Conservation (phyloP, 345 rosid species). For the Syzygium jambos region DNA sequence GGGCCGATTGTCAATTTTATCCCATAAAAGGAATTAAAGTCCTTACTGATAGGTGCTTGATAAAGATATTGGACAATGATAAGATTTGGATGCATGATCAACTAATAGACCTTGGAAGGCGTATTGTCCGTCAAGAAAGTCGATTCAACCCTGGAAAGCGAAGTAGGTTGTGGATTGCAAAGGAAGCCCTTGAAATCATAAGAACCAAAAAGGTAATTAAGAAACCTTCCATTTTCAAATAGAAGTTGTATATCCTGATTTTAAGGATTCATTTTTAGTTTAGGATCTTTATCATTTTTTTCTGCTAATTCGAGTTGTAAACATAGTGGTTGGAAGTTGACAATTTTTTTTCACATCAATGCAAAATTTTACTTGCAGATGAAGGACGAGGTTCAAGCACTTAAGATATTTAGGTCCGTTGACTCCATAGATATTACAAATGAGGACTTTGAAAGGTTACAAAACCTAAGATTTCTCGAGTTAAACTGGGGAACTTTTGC, state of each 20-base stretch:
- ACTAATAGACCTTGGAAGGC: neutral
- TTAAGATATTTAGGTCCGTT: neutral
- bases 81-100: neutral
- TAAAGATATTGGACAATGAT: neutral
- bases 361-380: neutral
- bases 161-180: neutral
- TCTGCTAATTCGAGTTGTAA: fast-evolving
- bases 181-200: neutral
- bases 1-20: neutral
- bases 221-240: neutral
- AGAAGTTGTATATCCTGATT: neutral
- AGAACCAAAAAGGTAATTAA: neutral
- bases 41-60: neutral
- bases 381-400: neutral
- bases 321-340: neutral
- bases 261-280: neutral
- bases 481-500: neutral
- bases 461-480: neutral
- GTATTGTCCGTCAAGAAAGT: neutral
- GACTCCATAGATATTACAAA: neutral
- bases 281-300: neutral
- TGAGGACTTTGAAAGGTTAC: neutral
- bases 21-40: neutral
- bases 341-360: neutral
- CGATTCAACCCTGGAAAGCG: neutral